Conservation (phyloP, 2,329 filamentous ascomycete species). For the Blastomyces percursus region DNA sequence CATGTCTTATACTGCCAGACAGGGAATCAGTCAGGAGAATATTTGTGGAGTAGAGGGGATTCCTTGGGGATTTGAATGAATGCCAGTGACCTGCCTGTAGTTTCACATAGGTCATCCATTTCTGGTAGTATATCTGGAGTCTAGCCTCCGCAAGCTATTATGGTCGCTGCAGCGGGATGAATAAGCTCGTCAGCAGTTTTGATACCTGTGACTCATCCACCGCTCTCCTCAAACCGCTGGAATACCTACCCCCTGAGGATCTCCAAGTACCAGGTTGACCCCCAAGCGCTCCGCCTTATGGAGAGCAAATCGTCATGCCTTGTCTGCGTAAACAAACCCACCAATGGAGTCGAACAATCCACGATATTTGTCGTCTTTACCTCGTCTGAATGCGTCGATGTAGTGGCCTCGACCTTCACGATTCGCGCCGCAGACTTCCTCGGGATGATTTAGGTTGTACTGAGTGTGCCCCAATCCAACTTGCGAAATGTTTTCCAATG, state of each 20-base stretch:
- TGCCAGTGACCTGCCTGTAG: constrained; percentile 39
- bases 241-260: constrained; percentile 21
- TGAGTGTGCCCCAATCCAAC: constrained; percentile 28
- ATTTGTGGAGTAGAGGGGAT: constrained; percentile 30
- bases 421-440: constrained; percentile 21
- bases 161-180: constrained; percentile 25
- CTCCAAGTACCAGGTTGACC: constrained; percentile 34
- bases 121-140: constrained; percentile 35
- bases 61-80: constrained; percentile 35
- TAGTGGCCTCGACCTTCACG: constrained; percentile 22
- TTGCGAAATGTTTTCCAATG: constrained; percentile 27
- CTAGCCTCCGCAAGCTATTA: constrained; percentile 38
- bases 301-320: constrained; percentile 37
- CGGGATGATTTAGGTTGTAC: constrained; percentile 23
- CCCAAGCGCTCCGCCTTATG: constrained; percentile 34
- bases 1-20: constrained; percentile 33
- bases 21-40: constrained; percentile 37
- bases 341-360: constrained; percentile 40
- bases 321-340: constrained; percentile 38
- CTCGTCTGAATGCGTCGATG: constrained; percentile 29
- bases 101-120: constrained; percentile 36
- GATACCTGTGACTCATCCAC: constrained; percentile 24
- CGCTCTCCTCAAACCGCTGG: constrained; percentile 17
- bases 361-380: constrained; percentile 16
- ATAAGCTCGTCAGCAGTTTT: constrained; percentile 28